Evolutionary conservation across 129 eudicot genomes (phyloP).

Genomic region (Gnaphalium uliginosum): DNA sequence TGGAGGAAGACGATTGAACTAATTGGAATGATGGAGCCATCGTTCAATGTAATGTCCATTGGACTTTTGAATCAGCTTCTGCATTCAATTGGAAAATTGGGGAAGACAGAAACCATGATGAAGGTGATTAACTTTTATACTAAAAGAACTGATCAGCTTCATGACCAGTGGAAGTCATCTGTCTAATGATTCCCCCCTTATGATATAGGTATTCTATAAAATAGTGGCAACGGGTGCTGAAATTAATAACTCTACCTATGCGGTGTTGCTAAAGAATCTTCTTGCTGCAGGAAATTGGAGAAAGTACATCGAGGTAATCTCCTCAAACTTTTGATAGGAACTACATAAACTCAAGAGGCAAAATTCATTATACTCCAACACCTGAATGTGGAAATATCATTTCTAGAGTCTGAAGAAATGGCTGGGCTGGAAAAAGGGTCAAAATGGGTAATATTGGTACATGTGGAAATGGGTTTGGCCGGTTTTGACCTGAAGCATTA

Average conservation of each 20-base stretch:
- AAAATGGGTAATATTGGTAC: neutral
- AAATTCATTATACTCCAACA: neutral
- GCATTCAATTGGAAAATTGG: slow-evolving; percentile 72
- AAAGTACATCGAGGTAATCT: slow-evolving; percentile 84
- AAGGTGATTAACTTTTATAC: slow-evolving; percentile 49
- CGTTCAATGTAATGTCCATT: slow-evolving; percentile 54
- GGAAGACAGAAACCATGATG: slow-evolving; percentile 88
- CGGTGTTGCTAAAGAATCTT: slow-evolving; percentile 70
- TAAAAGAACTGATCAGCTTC: neutral
- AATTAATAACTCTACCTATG: slow-evolving; percentile 65
- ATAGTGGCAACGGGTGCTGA: slow-evolving; percentile 70
- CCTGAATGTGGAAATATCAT: neutral
- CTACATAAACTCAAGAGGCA: slow-evolving; percentile 12
- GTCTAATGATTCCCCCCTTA: slow-evolving; percentile 11
- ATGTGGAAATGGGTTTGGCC: neutral
- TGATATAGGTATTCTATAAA: slow-evolving; percentile 68
- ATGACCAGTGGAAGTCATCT: slow-evolving; percentile 11
- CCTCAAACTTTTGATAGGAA: slow-evolving; percentile 5
- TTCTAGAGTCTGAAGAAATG: neutral
- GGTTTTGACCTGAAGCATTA: neutral
- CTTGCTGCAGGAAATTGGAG: slow-evolving; percentile 91
- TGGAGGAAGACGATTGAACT: slow-evolving; percentile 67
- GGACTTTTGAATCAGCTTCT: slow-evolving; percentile 84
- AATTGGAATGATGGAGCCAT: slow-evolving; percentile 67
- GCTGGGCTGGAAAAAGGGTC: neutral